These are phyloP conservation scores for Parastagonospora avenae DNA, from an alignment of 2,329 filamentous ascomycete species.

Conservation along the genomic window DNA sequence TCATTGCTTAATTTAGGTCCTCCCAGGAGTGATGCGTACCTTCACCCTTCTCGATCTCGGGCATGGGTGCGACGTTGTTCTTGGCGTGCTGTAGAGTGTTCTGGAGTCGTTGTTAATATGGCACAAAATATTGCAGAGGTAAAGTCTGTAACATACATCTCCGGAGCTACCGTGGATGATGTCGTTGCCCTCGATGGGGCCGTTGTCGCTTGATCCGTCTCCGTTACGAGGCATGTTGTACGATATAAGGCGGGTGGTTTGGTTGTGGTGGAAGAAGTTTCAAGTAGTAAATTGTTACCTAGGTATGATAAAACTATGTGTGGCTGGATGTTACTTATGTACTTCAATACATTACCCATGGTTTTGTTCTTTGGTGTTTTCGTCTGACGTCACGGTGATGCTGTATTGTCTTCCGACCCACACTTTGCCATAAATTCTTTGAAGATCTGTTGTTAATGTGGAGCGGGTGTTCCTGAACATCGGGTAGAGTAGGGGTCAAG, in stretches of 20 bases:
- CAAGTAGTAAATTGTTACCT: neutral
- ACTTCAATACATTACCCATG: neutral
- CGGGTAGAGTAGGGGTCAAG: neutral
- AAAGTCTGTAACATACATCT: slow-evolving; percentile 29
- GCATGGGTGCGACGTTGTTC: slow-evolving; percentile 47
- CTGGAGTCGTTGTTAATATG: slow-evolving; percentile 8
- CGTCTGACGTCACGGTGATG: slow-evolving; percentile 4
- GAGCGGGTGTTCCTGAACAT: neutral
- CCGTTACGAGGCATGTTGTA: slow-evolving; percentile 48
- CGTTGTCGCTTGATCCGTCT: slow-evolving; percentile 49
- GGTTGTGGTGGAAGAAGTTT: neutral
- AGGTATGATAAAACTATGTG: neutral
- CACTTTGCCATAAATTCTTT: neutral
- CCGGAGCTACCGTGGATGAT: slow-evolving; percentile 44
- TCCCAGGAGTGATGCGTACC: slow-evolving; percentile 23
- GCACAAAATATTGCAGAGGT: neutral
- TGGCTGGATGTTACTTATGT: neutral
- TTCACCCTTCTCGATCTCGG: slow-evolving; percentile 47
- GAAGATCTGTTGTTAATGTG: neutral
- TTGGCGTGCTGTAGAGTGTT: slow-evolving; percentile 43
- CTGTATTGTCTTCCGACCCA: slow-evolving; percentile 1
- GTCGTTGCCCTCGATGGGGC: slow-evolving; percentile 44
- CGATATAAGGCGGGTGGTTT: neutral
- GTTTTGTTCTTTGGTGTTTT: neutral
- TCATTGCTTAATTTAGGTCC: neutral